Evolutionary conservation across 2,329 filamentous ascomycete species (phyloP), one percentile per base, ranked within the genome.

Genomic region (Claviceps sp.): DNA sequence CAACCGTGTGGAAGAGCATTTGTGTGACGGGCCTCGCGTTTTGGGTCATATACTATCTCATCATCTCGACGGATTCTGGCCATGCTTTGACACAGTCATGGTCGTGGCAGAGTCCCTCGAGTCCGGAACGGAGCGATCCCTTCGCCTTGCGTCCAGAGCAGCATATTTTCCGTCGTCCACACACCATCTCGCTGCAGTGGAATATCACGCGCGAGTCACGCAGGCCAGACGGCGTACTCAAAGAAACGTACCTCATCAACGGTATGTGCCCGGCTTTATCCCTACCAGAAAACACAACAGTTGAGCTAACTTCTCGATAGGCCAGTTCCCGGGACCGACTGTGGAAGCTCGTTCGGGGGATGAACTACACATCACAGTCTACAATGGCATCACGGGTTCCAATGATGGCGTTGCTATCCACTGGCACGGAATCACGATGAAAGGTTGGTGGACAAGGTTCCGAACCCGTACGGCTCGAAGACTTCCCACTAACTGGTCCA

Each of bases 391-490:
- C 58, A 26, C 56, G 13, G n/a, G 42, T 34, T 26, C 38, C 13
- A 42, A 54, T 4, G 50, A 42, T 0, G 56, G 56, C 11, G 80
- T 82, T 2, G 74, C 75, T 45, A 70, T 87, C 13, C 84, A 87
- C 60, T 87, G 82, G 68, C 84, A 87, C 60, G 84, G 84, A 17
- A 70, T 87, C 56, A 79, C 77, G 58, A 81, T 85, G 65, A 77
- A 76, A 56, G 77, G 77, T 39, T 14, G 2, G 47, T 49, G 42
- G 41, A 11, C 10, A 43, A 19, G 11, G 10, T 3, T 16, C 10
- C 3, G 10, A 4, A 17, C 34, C 7, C 26, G 26, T 30, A 30
- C 8, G 26, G 26, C 26, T 30, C 26, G 2, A 30, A 10, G 11
- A 4, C 19, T 19, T 19, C 24, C n/a, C 22, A 24, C 47, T 49